Base-by-base conservation (phyloP, 1,139 yeast genomes). In the Scheffersomyces stambukii region DNA sequence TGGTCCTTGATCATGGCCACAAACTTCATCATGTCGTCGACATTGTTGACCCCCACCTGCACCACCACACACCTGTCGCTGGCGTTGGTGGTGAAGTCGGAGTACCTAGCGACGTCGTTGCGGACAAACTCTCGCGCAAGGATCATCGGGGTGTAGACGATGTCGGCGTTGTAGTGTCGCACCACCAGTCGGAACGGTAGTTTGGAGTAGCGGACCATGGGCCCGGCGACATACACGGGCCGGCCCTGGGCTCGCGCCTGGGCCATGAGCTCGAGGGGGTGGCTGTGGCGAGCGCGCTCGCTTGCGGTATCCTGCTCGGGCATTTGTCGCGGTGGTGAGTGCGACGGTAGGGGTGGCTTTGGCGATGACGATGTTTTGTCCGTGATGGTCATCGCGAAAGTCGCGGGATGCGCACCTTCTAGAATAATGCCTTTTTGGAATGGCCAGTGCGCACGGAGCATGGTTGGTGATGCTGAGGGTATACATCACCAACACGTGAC, bases 121-220 rank as follows among this genome's bases (percentile, higher is more conserved):
- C 97, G 65, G 3, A 86, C 95, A 69, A 88, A 91, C 56, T 91
- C 98, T 30, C 97, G 64, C 2, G 97, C 97, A 27, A 91, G 63
- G 24, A 91, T 88, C 98, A 91, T 91, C 4, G 98, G 98, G 0
- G 95, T 78, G 50, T 91, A 91, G 4, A 86, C 94, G 8, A 91
- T 78, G 49, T 89, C 96, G 25, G 79, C 76, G 33, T 72, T 65
- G 50, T 77, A 88, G 28, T 80, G 77, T 23, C 96, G 69, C 9
- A 89, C 75, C 5, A 85, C 60, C 37, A 84, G 84, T 27, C 98
- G 70, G 49, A 91, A 91, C 4, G 98, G 96, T 23, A 93, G 70
- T 54, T 91, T 91, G 1, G 96, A 86, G 60, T 91, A 91, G 31
- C 98, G 66, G 1, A 91, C 98, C 98, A 91, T 91, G 5, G 98